phyloP scores from a whole-genome alignment of 805 yeast species.

The Blastobotrys mokoenaii region DNA sequence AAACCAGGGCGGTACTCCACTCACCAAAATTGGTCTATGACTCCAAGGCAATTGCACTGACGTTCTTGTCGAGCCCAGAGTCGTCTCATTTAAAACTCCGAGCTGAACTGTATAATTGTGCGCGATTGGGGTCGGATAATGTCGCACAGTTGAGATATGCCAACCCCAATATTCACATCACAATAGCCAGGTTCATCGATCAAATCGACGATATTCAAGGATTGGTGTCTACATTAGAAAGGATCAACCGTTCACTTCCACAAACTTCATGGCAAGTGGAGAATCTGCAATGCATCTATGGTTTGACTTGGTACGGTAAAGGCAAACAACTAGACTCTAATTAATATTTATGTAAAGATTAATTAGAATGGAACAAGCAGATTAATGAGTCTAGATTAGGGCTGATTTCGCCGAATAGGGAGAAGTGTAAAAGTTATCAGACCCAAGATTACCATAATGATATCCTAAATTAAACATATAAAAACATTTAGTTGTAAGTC shows the following conservation, averaged over 20 bases:
- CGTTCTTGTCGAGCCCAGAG: slow-evolving; percentile 1
- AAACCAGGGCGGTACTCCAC: background rate
- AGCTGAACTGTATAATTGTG: background rate
- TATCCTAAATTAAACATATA: too few species aligned
- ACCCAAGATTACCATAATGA: too few species aligned
- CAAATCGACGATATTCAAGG: slow-evolving; percentile 8
- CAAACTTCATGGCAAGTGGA: slow-evolving; percentile 16
- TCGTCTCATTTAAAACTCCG: background rate
- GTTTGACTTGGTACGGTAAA: slow-evolving; percentile 19
- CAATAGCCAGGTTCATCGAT: slow-evolving; percentile 17
- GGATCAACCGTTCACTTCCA: slow-evolving; percentile 10
- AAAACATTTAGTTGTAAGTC: too few species aligned
- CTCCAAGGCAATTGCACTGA: slow-evolving; percentile 4
- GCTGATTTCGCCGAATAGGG: background rate
- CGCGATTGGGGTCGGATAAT: background rate
- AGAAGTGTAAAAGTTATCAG: too few species aligned
- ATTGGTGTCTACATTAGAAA: slow-evolving; percentile 12
- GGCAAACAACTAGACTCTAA: background rate
- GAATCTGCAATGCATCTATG: slow-evolving; percentile 13
- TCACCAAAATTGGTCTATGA: background rate
- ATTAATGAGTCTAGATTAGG: background rate
- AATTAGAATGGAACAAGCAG: background rate
- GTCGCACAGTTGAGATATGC: slow-evolving; percentile 11
- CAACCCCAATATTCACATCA: slow-evolving; percentile 19
- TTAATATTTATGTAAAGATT: background rate